Evolutionary conservation across 345 rosid species (phyloP).

Genomic region (Conringia planisiliqua): DNA sequence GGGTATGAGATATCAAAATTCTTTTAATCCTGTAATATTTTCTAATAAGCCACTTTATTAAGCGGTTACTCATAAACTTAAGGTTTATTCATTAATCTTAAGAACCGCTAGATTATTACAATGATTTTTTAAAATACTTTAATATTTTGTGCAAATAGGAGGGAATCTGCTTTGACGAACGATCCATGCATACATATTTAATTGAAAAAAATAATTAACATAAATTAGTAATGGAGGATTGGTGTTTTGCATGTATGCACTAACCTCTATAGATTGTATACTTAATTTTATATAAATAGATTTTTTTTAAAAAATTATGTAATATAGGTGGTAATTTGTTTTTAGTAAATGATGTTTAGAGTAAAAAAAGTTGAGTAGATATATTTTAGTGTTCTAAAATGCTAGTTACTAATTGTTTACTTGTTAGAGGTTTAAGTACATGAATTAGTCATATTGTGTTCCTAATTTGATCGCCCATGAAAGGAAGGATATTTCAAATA

Average conservation of each 20-base stretch:
- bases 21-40: background rate
- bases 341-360: background rate
- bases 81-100: background rate
- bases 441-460: no score
- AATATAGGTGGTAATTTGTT: background rate
- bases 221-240: slow-evolving; percentile 14
- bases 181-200: slow-evolving; percentile 6
- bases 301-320: no score
- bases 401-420: background rate
- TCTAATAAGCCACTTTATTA: background rate
- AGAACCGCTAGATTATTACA: background rate
- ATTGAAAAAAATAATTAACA: background rate
- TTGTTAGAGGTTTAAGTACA: no score
- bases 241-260: slow-evolving; percentile 22
- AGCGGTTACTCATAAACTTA: background rate
- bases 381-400: background rate
- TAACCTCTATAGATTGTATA: slow-evolving; percentile 5
- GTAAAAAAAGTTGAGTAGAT: background rate
- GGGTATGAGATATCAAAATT: background rate
- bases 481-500: no score
- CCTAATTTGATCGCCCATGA: no score
- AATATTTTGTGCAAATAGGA: background rate
- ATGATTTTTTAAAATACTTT: background rate
- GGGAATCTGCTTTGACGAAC: background rate
- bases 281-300: background rate